phyloP scores from a whole-genome alignment of 345 rosid species.

The Chamaenerion angustifolium region DNA sequence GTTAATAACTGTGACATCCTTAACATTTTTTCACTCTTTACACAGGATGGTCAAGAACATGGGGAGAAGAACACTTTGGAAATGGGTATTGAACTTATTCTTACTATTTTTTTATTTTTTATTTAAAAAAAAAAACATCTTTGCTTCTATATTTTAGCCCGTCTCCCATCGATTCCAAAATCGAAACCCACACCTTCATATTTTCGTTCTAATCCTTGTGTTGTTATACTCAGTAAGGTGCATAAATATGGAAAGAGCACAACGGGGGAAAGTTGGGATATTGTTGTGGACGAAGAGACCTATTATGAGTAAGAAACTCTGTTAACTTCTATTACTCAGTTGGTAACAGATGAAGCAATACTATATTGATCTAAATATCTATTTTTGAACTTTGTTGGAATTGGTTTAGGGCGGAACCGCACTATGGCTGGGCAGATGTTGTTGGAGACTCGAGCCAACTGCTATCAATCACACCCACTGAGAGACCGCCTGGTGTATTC shows the following conservation, averaged over 20 bases:
- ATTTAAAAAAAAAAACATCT: no score
- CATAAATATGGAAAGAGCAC: conserved; percentile 98
- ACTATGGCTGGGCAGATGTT: conserved; percentile 97
- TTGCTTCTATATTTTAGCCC: no score
- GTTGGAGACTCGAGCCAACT: conserved; percentile 82
- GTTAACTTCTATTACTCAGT: not conserved
- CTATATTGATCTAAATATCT: not conserved
- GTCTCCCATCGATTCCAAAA: no score
- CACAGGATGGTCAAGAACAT: conserved; percentile 94
- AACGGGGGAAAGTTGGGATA: conserved; percentile 95
- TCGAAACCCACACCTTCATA: no score
- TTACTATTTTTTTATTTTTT: no score
- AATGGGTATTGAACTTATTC: conserved; percentile 47
- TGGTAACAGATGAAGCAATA: no score
- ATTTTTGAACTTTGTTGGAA: conserved; percentile 1
- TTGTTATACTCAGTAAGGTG: conserved; percentile 49
- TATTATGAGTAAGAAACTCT: conserved; percentile 62
- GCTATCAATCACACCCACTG: conserved; percentile 63
- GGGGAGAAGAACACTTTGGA: conserved; percentile 99
- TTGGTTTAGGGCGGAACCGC: conserved; percentile 71
- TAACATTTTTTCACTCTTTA: conserved; percentile 2
- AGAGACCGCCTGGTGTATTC: conserved; percentile 79
- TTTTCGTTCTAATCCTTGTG: no score
- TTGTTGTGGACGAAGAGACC: conserved; percentile 85
- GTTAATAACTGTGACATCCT: not conserved